These are phyloP conservation scores for Sistotremastrum niveocremeum DNA, from an alignment of 768 basidiomycete species.

Conservation along the genomic window DNA sequence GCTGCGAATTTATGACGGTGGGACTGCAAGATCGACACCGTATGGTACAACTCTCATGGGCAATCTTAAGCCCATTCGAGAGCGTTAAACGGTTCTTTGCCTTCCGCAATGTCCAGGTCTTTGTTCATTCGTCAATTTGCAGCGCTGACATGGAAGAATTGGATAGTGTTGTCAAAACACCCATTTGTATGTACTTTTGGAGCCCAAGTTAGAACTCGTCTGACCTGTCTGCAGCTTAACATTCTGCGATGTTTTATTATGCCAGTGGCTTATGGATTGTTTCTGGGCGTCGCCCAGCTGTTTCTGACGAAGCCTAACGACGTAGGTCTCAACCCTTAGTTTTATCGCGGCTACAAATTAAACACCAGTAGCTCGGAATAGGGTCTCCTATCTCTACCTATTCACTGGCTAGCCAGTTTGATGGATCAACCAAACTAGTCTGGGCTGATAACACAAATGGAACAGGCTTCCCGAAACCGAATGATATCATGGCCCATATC, in stretches of 20 bases:
- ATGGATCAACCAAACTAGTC: conserved; percentile 36
- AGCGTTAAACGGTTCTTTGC: no score
- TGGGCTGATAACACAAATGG: conserved; percentile 62
- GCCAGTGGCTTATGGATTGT: conserved; percentile 53
- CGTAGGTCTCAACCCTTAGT: conserved; percentile 22
- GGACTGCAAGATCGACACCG: no score
- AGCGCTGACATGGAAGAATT: conserved; percentile 58
- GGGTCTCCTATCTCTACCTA: conserved; percentile 40
- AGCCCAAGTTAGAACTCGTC: not conserved
- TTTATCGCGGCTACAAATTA: not conserved
- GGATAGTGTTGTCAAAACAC: conserved; percentile 57
- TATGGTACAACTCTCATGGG: no score
- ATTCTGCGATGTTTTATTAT: conserved; percentile 46
- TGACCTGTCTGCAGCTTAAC: conserved; percentile 30
- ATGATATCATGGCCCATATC: conserved; percentile 46
- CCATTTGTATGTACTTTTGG: conserved; percentile 34
- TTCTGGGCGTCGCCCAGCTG: conserved; percentile 49
- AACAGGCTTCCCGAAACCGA: conserved; percentile 37
- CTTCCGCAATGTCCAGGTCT: no score
- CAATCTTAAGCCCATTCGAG: no score
- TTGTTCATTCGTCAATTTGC: conserved; percentile 50
- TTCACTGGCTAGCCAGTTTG: conserved; percentile 34
- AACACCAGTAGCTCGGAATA: conserved; percentile 23
- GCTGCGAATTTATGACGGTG: no score
- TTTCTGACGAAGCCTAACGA: conserved; percentile 49